Base-by-base conservation (phyloP, 2,329 filamentous ascomycete species). In the Exophiala viscosa region DNA sequence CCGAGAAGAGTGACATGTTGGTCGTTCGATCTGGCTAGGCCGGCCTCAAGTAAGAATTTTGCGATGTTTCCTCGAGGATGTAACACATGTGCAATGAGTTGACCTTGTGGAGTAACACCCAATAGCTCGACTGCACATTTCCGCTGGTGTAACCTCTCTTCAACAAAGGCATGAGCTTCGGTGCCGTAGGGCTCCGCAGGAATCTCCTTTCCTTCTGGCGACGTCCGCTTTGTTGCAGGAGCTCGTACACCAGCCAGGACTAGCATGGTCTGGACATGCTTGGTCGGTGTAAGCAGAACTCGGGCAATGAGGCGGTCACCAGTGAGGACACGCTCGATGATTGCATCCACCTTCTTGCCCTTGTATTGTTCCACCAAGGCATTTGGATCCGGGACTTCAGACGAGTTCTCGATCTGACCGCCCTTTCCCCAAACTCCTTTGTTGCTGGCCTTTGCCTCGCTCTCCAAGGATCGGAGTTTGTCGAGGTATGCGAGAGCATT, bases 1-100 rank as follows among this genome's bases (percentile, higher is more conserved):
- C 93, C 93, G 9, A 99, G 81, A 74, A 96, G 79, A 35, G 90
- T 95, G 1, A 92, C 95, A 75, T 99, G 93, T 72, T 93, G 91
- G 71, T 99, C 93, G 60, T 91, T 90, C 76, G 92, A 97, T 65
- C 90, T 83, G 36, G 92, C 93, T 50, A 97, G 78, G 63, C 93
- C 93, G 48, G 90, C 88, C 64, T 92, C 84, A 40, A 99, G 83
- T 39, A 99, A 72, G 70, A 95, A 95, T 60, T 88, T 89, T 58
- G 91, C 90, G 69, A 99, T 95, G 71, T 90, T 96, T 58, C 93
- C 93, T 55, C 86, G 83, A 23, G 91, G 91, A 73, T 99, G 93
- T 60, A 91, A 79, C 39, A 99, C 80, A 45, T 84, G 84, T 51
- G 88, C 93, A 49, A 99, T 84, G n/a, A 99, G 80, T 66, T 96